Evolutionary conservation across 1,284 basidiomycete genomes (phyloP), one percentile per base, ranked within the genome.

Genomic region (Austroboletus niveus): DNA sequence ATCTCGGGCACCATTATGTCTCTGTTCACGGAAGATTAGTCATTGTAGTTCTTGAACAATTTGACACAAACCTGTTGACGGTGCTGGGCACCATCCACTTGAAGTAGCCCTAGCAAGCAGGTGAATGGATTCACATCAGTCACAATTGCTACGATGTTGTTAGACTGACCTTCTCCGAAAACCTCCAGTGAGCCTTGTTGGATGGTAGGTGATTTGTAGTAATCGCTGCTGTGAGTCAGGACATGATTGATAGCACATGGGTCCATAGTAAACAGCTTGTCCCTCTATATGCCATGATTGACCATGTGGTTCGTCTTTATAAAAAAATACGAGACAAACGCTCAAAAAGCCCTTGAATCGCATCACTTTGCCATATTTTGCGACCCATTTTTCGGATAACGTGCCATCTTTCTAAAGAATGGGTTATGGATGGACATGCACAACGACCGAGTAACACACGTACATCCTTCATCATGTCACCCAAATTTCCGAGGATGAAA

Each of bases 401-500:
- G 45, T 57, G 54, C 69, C 70, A 46, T 75, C 70, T 73, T 75
- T 42, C 15, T 1, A 9, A 4, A 39, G 14, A 36, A 24, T 4
- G n/a, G 15, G 32, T 15, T 39, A 27, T 15, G 6, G 12, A 42
- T 17, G 11, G 3, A n/a, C 6, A 10, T 40, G 1, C 9, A 5
- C 8, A 9, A 8, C 31, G 17, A 4, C 1, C 14, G 17, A 15
- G 14, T 22, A 40, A 61, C 73, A 51, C 54, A 17, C 17, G 17
- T 17, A 80, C 75, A 14, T 65, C 69, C 1, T 71, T 61, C 43
- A 63, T 63, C 4, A 84, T 72, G 7, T 79, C 73, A 44, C 62
- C 68, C 48, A 81, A 39, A 59, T 82, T 80, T 0, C 85, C 85
- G 55, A 69, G 82, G 17, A 87, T 55, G 53, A 71, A 74, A 59